A percentile compares a stretch with the other conserved stretches of the same genome.
These are phyloP conservation scores for Epichloe festucae DNA, from an alignment of 2,329 filamentous ascomycete genomes.

Conservation along the genomic window DNA sequence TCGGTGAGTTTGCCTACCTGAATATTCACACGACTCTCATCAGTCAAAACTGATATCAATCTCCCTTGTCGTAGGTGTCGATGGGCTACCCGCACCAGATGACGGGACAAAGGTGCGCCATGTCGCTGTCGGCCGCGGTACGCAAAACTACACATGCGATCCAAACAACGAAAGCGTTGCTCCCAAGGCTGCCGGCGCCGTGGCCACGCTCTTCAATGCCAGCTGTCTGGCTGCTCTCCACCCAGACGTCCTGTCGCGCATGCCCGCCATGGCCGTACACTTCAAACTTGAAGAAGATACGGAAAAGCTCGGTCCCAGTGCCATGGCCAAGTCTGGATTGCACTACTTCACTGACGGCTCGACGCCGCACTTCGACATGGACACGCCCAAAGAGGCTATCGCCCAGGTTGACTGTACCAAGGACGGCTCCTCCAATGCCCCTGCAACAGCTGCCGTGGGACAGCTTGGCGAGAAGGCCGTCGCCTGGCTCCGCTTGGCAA, in stretches of 20 bases:
- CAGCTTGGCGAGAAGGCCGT: constrained; percentile 56
- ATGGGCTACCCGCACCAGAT: constrained; percentile 46
- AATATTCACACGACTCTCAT: background rate
- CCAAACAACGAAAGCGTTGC: constrained; percentile 42
- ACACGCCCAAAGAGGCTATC: constrained; percentile 38
- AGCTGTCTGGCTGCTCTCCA: constrained; percentile 63
- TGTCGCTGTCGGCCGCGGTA: constrained; percentile 77
- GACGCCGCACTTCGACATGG: constrained; percentile 70
- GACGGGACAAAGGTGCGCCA: constrained; percentile 54
- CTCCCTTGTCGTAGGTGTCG: constrained; percentile 28
- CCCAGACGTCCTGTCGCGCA: constrained; percentile 49
- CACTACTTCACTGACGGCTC: constrained; percentile 66
- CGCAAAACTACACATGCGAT: constrained; percentile 86
- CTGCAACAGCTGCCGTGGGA: constrained; percentile 45
- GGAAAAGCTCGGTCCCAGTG: constrained; percentile 38
- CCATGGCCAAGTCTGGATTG: constrained; percentile 55
- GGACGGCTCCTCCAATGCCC: constrained; percentile 47
- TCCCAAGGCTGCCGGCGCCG: constrained; percentile 57
- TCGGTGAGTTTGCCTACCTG: constrained; percentile 18
- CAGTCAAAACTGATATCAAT: background rate
- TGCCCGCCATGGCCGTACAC: constrained; percentile 56
- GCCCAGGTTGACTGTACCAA: constrained; percentile 52
- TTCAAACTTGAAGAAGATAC: constrained; percentile 40
- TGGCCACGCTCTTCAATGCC: constrained; percentile 78
- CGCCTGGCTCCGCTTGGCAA: constrained; percentile 63